Evolutionary conservation across 768 basidiomycete genomes (phyloP).

Genomic region (Crepidotus variabilis): DNA sequence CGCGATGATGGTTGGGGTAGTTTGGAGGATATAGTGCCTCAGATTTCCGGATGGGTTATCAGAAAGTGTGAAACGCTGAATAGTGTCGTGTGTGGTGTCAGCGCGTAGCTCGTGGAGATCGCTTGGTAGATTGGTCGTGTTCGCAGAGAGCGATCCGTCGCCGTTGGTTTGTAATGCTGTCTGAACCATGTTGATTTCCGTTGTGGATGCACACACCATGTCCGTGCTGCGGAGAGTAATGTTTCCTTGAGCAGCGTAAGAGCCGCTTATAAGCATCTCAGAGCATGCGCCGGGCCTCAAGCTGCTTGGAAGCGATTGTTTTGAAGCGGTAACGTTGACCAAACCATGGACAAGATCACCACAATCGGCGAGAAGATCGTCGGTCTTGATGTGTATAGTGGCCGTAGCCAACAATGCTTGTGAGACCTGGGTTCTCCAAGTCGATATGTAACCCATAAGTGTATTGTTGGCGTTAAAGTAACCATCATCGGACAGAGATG

Average conservation of each 20-base stretch:
- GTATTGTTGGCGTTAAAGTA: not conserved
- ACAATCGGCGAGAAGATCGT: no score
- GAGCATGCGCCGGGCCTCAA: no score
- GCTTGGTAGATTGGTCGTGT: not conserved
- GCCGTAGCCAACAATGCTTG: not conserved
- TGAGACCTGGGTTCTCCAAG: not conserved
- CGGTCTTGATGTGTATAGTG: no score
- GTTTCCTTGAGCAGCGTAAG: no score
- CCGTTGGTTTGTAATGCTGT: not conserved
- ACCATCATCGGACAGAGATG: not conserved
- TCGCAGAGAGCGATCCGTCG: not conserved
- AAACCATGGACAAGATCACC: no score
- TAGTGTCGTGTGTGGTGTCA: not conserved
- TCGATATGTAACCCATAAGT: not conserved
- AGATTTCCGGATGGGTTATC: not conserved
- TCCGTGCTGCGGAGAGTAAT: not conserved
- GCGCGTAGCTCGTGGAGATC: constrained; percentile 1
- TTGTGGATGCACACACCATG: not conserved
- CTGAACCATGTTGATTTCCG: not conserved
- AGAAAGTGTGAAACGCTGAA: not conserved
- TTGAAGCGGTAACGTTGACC: no score
- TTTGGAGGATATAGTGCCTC: not conserved
- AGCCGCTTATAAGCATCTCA: no score
- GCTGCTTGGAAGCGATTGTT: no score
- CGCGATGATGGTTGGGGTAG: no score